Conservation (phyloP, 129 eudicot genomes). For the Mikania micrantha region DNA sequence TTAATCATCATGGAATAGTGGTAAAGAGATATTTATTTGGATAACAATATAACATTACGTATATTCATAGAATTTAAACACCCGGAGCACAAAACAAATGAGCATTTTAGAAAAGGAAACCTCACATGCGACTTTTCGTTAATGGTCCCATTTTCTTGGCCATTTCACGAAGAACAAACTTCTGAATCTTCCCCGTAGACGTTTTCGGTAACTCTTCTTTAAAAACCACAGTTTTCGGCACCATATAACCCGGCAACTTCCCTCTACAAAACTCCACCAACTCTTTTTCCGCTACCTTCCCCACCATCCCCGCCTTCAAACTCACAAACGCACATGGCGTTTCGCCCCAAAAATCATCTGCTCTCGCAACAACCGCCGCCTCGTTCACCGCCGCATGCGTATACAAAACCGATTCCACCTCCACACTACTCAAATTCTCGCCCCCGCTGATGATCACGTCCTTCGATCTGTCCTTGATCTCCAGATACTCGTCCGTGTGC, state of each 20-base stretch:
- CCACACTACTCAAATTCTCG: constrained; percentile 84
- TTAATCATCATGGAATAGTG: too few species aligned
- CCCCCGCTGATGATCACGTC: constrained; percentile 84
- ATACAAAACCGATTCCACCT: constrained; percentile 72
- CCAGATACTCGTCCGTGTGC: constrained; percentile 80
- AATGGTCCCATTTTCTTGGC: constrained; percentile 45
- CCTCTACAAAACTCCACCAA: constrained; percentile 47
- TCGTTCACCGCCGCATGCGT: constrained; percentile 58
- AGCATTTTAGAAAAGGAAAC: neutral
- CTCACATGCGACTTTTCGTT: neutral
- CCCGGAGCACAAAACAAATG: neutral
- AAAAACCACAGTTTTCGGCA: constrained; percentile 67
- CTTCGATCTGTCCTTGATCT: constrained; percentile 73
- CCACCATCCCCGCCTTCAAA: constrained; percentile 21
- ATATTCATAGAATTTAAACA: neutral
- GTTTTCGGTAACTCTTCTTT: constrained; percentile 65
- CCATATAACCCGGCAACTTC: constrained; percentile 69
- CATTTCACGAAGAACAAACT: constrained; percentile 51
- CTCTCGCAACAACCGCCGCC: constrained; percentile 83
- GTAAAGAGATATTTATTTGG: too few species aligned
- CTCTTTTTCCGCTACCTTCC: constrained; percentile 30
- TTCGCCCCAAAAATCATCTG: constrained; percentile 80
- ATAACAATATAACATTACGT: too few species aligned
- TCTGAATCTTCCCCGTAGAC: constrained; percentile 78
- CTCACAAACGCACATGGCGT: constrained; percentile 88